Base-by-base conservation (phyloP, 148 eudicot genomes). In the Nyssa sinensis region DNA sequence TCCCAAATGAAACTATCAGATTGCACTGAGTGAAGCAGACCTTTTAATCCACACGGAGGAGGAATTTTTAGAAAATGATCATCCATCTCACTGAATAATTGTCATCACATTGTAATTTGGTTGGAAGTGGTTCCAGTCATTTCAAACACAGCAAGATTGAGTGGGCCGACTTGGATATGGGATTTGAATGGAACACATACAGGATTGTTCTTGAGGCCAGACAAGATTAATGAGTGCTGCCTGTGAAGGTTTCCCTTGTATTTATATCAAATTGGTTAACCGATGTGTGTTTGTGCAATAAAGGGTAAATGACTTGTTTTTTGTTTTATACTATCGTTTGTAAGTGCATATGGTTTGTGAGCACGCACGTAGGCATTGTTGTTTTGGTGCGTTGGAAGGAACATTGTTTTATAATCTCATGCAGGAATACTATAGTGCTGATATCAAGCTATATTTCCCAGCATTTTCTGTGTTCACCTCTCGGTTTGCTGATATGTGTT, bases 1-100 rank as follows among this genome's bases (percentile, higher is more conserved):
- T 88, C 61, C 83, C 82, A 0, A 88, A 86, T 74, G 88, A 84
- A 77, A 82, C 79, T 23, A 80, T 88, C 70, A 88, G 79, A 78
- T 81, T 94, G 68, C 77, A 83, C 13, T 91, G 79, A 83, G 49
- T 29, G 11, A 21, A 12, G n/a, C 72, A 44, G 4, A 10, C 27
- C 25, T 27, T 66, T 58, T 44, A 25, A 59, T 55, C 33, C 66
- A 10, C 37, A 35, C 16, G 7, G 19, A 60, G 12, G 64, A n/a
- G 23, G 25, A n/a, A 12, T n/a, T 14, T 53, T 24, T 30, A 25
- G 47, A 34, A 33, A 57, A 64, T 57, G 64, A 57, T 57, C 1
- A 1, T 5, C 47, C 37, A 37, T 70, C 61, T 35, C 58, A 19
- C 24, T 69, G 41, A 30, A 69, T 29, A 8, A 31, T 29, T 12